phyloP scores from a whole-genome alignment of 2,329 filamentous ascomycete genomes.

The Colletotrichum karsti region DNA sequence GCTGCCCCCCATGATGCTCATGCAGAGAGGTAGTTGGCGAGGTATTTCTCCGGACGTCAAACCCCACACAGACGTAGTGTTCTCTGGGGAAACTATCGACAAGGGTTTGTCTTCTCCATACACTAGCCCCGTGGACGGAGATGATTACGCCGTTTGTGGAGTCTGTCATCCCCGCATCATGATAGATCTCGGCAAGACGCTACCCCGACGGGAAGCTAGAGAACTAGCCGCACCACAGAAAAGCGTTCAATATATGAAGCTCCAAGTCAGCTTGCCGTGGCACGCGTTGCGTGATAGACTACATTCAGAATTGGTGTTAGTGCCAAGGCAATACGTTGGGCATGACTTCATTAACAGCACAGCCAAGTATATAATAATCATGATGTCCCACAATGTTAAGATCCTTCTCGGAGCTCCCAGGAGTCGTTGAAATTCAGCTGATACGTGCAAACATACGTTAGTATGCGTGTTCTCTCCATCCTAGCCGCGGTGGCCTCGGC shows the following conservation, averaged over 20 bases:
- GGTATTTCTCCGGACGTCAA: neutral
- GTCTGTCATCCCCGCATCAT: neutral
- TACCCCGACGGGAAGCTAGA: constrained; percentile 5
- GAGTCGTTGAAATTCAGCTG: neutral
- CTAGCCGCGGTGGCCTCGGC: neutral
- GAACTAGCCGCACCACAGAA: constrained; percentile 19
- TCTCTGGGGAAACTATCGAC: neutral
- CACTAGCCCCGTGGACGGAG: constrained; percentile 1
- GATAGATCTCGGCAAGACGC: constrained; percentile 9
- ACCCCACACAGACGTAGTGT: neutral
- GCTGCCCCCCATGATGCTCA: neutral
- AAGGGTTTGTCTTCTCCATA: constrained; percentile 3
- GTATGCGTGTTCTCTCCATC: constrained; percentile 1
- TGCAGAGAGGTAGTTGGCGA: neutral
- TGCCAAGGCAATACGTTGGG: neutral
- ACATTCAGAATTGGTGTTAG: neutral
- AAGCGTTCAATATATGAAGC: neutral
- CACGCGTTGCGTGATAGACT: neutral
- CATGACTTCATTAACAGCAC: neutral
- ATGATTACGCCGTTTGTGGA: constrained; percentile 9
- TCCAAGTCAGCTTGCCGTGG: neutral
- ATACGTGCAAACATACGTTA: neutral
- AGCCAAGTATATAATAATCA: neutral
- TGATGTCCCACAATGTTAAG: neutral
- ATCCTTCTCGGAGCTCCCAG: too few species aligned